Evolutionary conservation across 2,329 filamentous ascomycete species (phyloP).

Genomic region (Pseudogymnoascus sp.): DNA sequence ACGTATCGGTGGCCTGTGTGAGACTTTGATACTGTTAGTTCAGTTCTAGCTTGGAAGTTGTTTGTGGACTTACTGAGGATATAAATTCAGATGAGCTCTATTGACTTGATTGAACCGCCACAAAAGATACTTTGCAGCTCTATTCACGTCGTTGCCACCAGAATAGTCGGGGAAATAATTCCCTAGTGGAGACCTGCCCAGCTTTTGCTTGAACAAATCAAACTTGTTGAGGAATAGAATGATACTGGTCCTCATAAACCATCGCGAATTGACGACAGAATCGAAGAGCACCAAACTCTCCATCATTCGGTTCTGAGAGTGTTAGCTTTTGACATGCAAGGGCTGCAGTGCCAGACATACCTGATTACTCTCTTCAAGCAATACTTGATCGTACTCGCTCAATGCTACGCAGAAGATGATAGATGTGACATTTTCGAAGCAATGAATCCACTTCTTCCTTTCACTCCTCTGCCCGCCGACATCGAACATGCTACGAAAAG

Average conservation of each 20-base stretch:
- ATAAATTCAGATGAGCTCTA: slow-evolving; percentile 87
- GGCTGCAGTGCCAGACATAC: slow-evolving; percentile 42
- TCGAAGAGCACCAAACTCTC: slow-evolving; percentile 94
- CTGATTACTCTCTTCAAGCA: slow-evolving; percentile 95
- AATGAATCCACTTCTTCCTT: slow-evolving; percentile 99
- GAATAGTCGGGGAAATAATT: slow-evolving; percentile 99
- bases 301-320: slow-evolving; percentile 91
- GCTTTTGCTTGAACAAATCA: slow-evolving; percentile 93
- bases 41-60: slow-evolving; percentile 9
- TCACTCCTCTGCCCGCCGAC: slow-evolving; percentile 96
- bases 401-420: slow-evolving; percentile 98
- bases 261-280: slow-evolving; percentile 95
- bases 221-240: slow-evolving; percentile 99
- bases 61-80: slow-evolving; percentile 73
- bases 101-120: slow-evolving; percentile 99
- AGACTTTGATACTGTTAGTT: slow-evolving; percentile 49
- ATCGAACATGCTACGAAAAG: slow-evolving; percentile 79
- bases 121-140: slow-evolving; percentile 92
- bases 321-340: slow-evolving; percentile 15
- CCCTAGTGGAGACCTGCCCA: slow-evolving; percentile 77
- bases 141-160: slow-evolving; percentile 94
- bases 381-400: slow-evolving; percentile 96
- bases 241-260: slow-evolving; percentile 99
- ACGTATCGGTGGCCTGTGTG: slow-evolving; percentile 97
- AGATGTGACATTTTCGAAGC: slow-evolving; percentile 98